These are phyloP conservation scores for Mucuna pruriens DNA, from an alignment of 306 rosid genomes.

Conservation along the genomic window DNA sequence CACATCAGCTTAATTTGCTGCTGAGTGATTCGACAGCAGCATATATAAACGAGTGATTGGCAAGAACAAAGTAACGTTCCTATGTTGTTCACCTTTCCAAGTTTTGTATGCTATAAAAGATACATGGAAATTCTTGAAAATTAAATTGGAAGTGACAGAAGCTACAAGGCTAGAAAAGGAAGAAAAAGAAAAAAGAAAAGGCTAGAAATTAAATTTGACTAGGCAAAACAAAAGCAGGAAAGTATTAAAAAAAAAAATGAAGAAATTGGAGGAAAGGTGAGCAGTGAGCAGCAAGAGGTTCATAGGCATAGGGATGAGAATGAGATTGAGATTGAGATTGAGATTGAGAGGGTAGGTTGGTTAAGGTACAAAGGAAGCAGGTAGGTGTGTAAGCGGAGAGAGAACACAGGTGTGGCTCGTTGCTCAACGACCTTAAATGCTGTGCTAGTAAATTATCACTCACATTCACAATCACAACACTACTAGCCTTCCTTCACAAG, in stretches of 20 bases:
- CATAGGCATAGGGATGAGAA: neutral
- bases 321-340: too few relatives aligned
- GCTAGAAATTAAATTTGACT: neutral
- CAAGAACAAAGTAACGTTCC: neutral
- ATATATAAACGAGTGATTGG: neutral
- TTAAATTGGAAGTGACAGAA: neutral
- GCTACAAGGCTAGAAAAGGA: neutral
- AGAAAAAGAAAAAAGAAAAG: neutral
- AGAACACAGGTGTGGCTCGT: conserved; percentile 41
- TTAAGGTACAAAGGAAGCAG: too few relatives aligned
- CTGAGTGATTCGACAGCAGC: neutral
- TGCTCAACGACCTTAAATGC: conserved; percentile 33
- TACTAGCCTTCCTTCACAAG: neutral
- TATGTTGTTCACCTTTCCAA: neutral
- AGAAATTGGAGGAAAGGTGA: neutral
- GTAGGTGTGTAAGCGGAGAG: too few relatives aligned
- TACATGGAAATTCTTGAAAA: neutral
- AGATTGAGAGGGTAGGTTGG: neutral
- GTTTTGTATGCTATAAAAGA: neutral
- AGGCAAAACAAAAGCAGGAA: neutral
- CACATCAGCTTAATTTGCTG: neutral
- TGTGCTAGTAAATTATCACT: neutral
- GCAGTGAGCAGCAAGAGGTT: conserved; percentile 38
- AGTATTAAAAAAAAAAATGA: neutral
- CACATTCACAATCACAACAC: neutral